phyloP scores from a whole-genome alignment of 768 basidiomycete genomes.

The Suillus luteus region DNA sequence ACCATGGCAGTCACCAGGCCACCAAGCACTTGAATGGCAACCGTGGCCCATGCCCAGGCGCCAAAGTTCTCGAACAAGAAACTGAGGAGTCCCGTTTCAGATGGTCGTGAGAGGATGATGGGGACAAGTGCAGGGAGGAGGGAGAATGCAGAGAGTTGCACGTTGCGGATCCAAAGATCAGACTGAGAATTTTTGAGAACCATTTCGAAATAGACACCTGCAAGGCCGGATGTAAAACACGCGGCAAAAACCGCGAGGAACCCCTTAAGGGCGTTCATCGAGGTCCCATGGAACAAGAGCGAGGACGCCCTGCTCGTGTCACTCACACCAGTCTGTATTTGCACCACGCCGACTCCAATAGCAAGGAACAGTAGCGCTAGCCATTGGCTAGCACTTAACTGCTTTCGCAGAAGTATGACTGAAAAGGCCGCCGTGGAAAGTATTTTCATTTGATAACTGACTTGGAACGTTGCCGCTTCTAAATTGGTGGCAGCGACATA shows the following conservation, averaged over 20 bases:
- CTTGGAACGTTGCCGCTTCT: conserved; percentile 95
- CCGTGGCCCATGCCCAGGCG: conserved; percentile 89
- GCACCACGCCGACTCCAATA: conserved; percentile 86
- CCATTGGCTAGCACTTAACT: conserved; percentile 79
- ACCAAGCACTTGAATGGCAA: conserved; percentile 86
- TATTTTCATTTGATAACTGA: conserved; percentile 97
- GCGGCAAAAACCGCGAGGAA: conserved; percentile 89
- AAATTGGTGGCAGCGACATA: conserved; percentile 94
- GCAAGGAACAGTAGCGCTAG: conserved; percentile 81
- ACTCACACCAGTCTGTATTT: conserved; percentile 60
- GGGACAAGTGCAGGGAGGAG: conserved; percentile 86
- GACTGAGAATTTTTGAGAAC: conserved; percentile 87
- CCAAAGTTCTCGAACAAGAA: conserved; percentile 85
- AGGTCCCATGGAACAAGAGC: conserved; percentile 41
- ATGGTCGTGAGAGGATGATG: conserved; percentile 56
- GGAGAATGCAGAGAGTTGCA: conserved; percentile 93
- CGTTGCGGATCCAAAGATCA: conserved; percentile 96
- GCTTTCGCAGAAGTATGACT: conserved; percentile 77
- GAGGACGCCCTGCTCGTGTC: conserved; percentile 29
- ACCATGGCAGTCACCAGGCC: conserved; percentile 91
- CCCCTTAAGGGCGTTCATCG: conserved; percentile 83
- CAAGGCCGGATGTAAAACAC: conserved; percentile 94
- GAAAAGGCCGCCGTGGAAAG: conserved; percentile 92
- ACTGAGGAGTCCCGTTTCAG: conserved; percentile 42
- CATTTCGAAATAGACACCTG: conserved; percentile 99